Conservation (phyloP, 2,329 filamentous ascomycete genomes). For the Pleurostoma richardsiae region DNA sequence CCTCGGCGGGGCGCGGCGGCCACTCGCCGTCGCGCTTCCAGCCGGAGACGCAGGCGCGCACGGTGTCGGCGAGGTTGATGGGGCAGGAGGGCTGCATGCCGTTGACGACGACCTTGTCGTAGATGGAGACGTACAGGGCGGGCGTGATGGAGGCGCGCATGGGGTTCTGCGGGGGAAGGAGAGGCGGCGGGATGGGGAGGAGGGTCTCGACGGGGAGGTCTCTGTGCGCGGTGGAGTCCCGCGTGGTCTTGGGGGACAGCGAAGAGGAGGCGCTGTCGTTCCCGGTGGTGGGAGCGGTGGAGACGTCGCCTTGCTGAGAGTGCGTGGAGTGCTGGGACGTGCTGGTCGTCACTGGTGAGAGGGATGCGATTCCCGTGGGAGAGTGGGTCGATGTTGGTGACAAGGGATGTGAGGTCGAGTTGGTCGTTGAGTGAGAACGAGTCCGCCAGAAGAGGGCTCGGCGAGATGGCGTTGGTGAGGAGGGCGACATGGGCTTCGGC, state of each 20-base stretch:
- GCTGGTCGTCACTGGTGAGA: conserved; percentile 18
- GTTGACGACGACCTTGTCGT: conserved; percentile 81
- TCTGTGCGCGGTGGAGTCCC: conserved; percentile 10
- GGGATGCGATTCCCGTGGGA: conserved; percentile 11
- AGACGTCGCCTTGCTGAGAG: conserved; percentile 19
- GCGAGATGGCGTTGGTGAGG: conserved; percentile 37
- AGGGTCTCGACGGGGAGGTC: conserved; percentile 50
- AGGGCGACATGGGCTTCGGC: conserved; percentile 34
- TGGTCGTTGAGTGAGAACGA: conserved; percentile 37
- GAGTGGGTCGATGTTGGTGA: conserved; percentile 5
- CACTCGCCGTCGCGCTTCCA: conserved; percentile 94
- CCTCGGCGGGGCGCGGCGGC: conserved; percentile 62
- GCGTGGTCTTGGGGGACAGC: conserved; percentile 4
- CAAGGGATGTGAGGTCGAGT: conserved; percentile 16
- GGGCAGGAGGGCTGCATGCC: conserved; percentile 79
- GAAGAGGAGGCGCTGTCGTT: conserved; percentile 12
- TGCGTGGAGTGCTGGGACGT: conserved; percentile 15
- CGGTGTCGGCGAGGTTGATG: conserved; percentile 79
- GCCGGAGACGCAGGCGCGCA: conserved; percentile 74
- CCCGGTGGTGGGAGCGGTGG: conserved; percentile 5
- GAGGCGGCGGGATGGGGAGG: conserved; percentile 66
- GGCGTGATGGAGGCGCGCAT: conserved; percentile 74
- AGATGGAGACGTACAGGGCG: conserved; percentile 73
- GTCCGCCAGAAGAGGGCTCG: conserved; percentile 38
- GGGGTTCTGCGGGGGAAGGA: conserved; percentile 69